phyloP scores from a whole-genome alignment of 495 filamentous ascomycete species.

The Acidiella bohemica region DNA sequence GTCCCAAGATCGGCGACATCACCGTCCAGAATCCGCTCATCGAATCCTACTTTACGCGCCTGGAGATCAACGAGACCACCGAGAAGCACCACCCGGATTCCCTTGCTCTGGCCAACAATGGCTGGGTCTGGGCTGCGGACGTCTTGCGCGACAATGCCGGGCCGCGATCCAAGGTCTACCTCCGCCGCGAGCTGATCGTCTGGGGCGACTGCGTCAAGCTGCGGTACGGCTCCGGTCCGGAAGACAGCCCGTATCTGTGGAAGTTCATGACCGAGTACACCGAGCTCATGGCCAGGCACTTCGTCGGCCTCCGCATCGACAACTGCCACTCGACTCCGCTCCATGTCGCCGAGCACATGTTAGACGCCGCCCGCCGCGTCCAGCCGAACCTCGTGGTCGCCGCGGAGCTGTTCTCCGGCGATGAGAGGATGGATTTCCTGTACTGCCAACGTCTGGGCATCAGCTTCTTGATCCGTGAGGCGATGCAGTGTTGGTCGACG shows the following conservation, averaged over 20 bases:
- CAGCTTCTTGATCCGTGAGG: slow-evolving; percentile 82
- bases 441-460: slow-evolving; percentile 88
- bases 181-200: slow-evolving; percentile 87
- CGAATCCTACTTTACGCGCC: slow-evolving; percentile 88
- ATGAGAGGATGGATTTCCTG: slow-evolving; percentile 87
- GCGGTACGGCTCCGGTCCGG: slow-evolving; percentile 64
- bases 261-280: slow-evolving; percentile 90
- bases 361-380: slow-evolving; percentile 81
- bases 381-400: slow-evolving; percentile 82
- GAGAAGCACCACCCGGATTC: slow-evolving; percentile 61
- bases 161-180: slow-evolving; percentile 72
- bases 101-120: slow-evolving; percentile 84
- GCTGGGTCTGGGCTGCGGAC: slow-evolving; percentile 97
- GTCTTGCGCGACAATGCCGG: slow-evolving; percentile 90
- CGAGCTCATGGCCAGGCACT: slow-evolving; percentile 85
- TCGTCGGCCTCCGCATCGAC: slow-evolving; percentile 90
- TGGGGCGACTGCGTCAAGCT: slow-evolving; percentile 99
- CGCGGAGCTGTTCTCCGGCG: slow-evolving; percentile 92
- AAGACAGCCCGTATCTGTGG: slow-evolving; percentile 92
- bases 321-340: slow-evolving; percentile 97
- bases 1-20: slow-evolving; percentile 75
- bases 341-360: slow-evolving; percentile 80
- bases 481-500: slow-evolving; percentile 97
- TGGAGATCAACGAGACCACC: slow-evolving; percentile 68
- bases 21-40: slow-evolving; percentile 66